Evolutionary conservation across 2,329 filamentous ascomycete species (phyloP), one percentile per base, ranked within the genome.

Genomic region (Xylariaceae sp.): DNA sequence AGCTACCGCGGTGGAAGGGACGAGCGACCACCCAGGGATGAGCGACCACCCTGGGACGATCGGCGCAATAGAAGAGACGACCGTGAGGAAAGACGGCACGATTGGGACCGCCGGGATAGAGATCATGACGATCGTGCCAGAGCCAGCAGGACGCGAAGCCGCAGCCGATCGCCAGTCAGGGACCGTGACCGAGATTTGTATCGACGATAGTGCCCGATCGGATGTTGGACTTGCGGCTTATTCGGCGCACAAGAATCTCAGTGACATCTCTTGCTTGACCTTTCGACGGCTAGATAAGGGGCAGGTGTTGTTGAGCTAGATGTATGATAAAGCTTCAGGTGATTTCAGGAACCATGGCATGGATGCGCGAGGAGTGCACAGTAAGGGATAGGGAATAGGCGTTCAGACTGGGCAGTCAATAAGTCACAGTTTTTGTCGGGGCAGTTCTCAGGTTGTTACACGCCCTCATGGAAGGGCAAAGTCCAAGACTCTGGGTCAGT

Each of bases 121-220:
- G 70, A 72, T 30, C 68, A 66, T 35, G 70, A 73, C 9, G 73
- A 74, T 41, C 71, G 76, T 48, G 68, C 66, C 17, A 73, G 77
- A 41, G 69, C 71, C 11, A 76, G 76, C 57, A 71, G 72, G 63
- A 78, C 76, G 13, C 71, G 75, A 15, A 79, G 77, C 60, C 73
- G 78, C 30, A 81, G 78, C 66, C 74, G 77, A 37, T 80, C 77
- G 39, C 78, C 75, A 23, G 63, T 69, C 15, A 59, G 62, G 39
- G 62, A 70, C 17, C 53, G 60, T 4, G 80, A 83, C 48, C 74
- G 78, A 55, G 80, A 82, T 55, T 66, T 74, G 50, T 82, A 82
- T 69, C 78, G 80, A 60, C 76, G 80, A 73, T 82, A 78, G 69
- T 39, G 66, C 64, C 62, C 61, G 52, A n/a, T 15, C 30, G 51